phyloP scores from a whole-genome alignment of 306 rosid species.

The Cucumis cinereus region DNA sequence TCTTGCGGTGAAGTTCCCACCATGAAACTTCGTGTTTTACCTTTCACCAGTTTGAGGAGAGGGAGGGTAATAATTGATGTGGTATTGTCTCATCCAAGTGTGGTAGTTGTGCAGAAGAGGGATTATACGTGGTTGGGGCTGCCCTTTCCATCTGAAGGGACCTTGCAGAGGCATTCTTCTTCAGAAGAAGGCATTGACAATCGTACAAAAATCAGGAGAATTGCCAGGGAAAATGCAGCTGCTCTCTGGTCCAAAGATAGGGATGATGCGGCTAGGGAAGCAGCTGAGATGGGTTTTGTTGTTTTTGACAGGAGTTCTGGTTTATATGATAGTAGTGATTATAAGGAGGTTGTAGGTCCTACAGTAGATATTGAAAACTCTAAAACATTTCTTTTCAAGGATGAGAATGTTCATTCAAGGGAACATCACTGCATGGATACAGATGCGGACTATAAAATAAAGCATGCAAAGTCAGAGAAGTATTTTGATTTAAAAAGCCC shows the following conservation, averaged over 20 bases:
- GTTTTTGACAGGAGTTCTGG: conserved; percentile 33
- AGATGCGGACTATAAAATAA: conserved; percentile 60
- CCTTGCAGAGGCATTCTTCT: conserved; percentile 29
- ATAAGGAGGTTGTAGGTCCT: conserved; percentile 24
- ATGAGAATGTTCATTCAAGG: conserved; percentile 44
- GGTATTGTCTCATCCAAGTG: conserved; percentile 52
- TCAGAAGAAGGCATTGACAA: conserved; percentile 68
- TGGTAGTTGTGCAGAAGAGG: conserved; percentile 68
- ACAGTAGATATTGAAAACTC: conserved; percentile 16
- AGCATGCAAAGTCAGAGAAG: conserved; percentile 77
- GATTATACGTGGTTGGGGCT: conserved; percentile 86
- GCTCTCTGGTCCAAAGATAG: conserved; percentile 36
- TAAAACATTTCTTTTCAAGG: conserved; percentile 40
- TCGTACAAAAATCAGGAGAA: conserved; percentile 56
- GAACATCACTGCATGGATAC: conserved; percentile 67
- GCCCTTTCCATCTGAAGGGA: conserved; percentile 36
- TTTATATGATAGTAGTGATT: conserved; percentile 23
- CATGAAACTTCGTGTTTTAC: conserved; percentile 52
- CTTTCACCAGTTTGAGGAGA: conserved; percentile 74
- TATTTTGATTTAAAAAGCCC: conserved; percentile 58
- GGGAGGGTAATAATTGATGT: conserved; percentile 86
- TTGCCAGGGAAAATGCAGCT: conserved; percentile 57
- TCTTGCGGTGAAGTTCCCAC: conserved; percentile 77
- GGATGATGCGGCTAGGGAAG: conserved; percentile 55
- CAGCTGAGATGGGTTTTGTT: conserved; percentile 69